A percentile compares a stretch with the other conserved stretches of the same genome.
Conservation (phyloP, 352 stramenopile species). For the Phytophthora hybrid region DNA sequence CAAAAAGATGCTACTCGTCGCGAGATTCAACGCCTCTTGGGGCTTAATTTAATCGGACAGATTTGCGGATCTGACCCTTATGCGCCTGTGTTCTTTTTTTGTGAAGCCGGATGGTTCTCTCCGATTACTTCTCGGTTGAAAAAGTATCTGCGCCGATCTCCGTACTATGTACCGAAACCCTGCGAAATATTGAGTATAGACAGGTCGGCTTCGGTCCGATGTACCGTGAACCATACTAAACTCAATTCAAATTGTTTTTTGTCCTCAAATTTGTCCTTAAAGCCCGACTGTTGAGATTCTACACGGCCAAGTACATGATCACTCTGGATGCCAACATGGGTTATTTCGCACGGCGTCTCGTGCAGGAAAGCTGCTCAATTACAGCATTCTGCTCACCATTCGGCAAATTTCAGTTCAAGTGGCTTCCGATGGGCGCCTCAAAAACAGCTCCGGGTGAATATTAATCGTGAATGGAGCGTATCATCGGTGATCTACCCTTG, state of each 20-base stretch:
- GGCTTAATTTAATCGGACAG: neutral
- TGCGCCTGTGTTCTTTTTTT: neutral
- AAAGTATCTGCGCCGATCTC: neutral
- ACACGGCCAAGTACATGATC: neutral
- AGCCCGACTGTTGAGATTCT: neutral
- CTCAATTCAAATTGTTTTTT: too few species aligned
- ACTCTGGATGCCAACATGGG: neutral
- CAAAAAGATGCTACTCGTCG: neutral
- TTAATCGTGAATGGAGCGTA: conserved; percentile 7
- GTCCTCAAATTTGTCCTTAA: neutral
- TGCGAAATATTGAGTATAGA: neutral
- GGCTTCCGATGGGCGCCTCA: conserved; percentile 11
- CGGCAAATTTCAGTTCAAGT: conserved; percentile 7
- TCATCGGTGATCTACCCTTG: too few species aligned
- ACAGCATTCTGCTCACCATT: conserved; percentile 6
- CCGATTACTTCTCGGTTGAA: neutral
- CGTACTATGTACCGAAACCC: neutral
- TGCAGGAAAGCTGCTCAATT: too few species aligned
- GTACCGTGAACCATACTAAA: too few species aligned
- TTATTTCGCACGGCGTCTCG: too few species aligned
- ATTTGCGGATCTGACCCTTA: neutral
- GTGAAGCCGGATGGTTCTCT: neutral
- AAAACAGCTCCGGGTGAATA: conserved; percentile 8
- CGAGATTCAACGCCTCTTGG: neutral
- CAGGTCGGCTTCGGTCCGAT: too few species aligned